A percentile compares a stretch with the other conserved stretches of the same genome.
phyloP scores from a whole-genome alignment of 2,329 filamentous ascomycete species.

The Amauroascus niger region DNA sequence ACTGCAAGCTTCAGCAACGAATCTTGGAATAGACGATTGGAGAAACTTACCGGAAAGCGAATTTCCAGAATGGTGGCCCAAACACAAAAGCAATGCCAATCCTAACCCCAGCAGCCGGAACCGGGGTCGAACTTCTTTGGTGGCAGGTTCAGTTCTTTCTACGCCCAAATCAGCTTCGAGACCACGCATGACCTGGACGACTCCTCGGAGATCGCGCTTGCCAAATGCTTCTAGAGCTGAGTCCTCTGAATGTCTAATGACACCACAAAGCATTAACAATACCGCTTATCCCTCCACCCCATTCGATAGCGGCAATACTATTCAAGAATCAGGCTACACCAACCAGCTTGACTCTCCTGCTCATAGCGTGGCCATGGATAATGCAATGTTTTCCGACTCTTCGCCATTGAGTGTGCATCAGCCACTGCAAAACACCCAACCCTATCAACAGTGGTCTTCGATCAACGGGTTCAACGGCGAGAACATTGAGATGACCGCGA shows the following conservation, averaged over 20 bases:
- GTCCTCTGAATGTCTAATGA: background rate
- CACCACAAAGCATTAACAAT: background rate
- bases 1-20: slow-evolving; percentile 15
- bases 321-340: background rate
- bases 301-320: background rate
- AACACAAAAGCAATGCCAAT: background rate
- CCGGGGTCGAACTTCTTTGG: background rate
- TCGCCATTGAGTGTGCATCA: background rate
- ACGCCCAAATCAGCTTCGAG: slow-evolving; percentile 1
- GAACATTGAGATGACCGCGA: background rate
- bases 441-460: background rate
- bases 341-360: background rate
- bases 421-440: background rate
- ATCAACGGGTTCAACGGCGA: background rate
- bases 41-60: slow-evolving; percentile 16
- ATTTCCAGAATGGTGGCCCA: slow-evolving; percentile 18
- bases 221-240: background rate
- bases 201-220: background rate
- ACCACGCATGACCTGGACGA: slow-evolving; percentile 5
- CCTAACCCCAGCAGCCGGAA: background rate
- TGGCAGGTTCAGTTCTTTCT: background rate
- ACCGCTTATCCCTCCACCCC: background rate
- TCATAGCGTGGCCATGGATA: background rate
- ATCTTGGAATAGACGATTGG: slow-evolving; percentile 16
- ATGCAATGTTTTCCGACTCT: background rate